Evolutionary conservation across 768 basidiomycete genomes (phyloP).

Genomic region (Pilatotrama ljubarskyi): DNA sequence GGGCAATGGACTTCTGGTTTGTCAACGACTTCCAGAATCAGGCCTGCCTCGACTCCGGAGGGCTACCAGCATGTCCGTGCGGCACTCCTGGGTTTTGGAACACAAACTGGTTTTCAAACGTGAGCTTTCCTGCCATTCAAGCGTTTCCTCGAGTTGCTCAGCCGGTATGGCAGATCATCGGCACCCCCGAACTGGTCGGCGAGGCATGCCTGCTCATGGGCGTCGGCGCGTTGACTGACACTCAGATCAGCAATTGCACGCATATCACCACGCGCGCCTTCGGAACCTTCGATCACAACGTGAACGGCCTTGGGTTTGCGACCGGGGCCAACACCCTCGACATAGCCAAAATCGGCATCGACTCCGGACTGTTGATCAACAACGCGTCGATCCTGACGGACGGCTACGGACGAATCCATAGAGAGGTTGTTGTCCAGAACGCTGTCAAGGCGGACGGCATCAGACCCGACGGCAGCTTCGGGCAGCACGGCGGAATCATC

Average conservation of each 20-base stretch:
- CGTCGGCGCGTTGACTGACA: conserved; percentile 40
- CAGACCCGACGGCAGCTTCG: conserved; percentile 42
- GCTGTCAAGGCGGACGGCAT: conserved; percentile 60
- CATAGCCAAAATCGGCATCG: conserved; percentile 62
- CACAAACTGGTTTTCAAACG: conserved; percentile 66
- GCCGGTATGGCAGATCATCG: conserved; percentile 47
- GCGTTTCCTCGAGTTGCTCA: neutral
- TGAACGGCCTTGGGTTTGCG: conserved; percentile 48
- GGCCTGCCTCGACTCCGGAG: conserved; percentile 57
- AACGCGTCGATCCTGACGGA: conserved; percentile 28
- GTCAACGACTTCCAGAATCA: conserved; percentile 53
- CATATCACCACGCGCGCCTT: conserved; percentile 54
- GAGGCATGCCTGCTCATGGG: conserved; percentile 58
- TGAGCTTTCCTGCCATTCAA: conserved; percentile 26
- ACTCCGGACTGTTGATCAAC: conserved; percentile 39
- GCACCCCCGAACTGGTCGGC: conserved; percentile 58
- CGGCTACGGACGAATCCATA: conserved; percentile 44
- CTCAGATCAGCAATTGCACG: conserved; percentile 47
- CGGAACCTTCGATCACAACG: conserved; percentile 41
- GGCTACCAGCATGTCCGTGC: conserved; percentile 55
- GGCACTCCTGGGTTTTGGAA: conserved; percentile 56
- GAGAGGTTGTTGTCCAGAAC: conserved; percentile 51
- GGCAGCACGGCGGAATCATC: conserved; percentile 53
- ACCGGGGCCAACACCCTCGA: conserved; percentile 70
- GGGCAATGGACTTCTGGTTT: conserved; percentile 67